Base-by-base conservation (phyloP, 2,329 filamentous ascomycete genomes). In the Stagonosporopsis cucurbitacearum region DNA sequence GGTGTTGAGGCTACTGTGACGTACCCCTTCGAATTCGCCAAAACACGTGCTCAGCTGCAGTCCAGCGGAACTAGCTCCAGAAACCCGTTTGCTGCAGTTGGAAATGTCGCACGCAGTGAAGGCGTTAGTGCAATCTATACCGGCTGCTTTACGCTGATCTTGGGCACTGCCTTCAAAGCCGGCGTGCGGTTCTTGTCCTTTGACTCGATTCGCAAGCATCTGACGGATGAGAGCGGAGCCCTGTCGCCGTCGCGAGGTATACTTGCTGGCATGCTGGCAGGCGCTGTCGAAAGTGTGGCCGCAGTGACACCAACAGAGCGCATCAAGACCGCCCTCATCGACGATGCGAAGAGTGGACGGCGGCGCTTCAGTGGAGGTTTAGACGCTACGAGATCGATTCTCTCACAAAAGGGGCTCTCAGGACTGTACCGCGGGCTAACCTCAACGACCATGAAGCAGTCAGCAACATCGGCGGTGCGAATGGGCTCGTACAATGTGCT, bases 1-100 rank as follows among this genome's bases (percentile, higher is more conserved):
- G 82, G 76, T 17, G 73, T 83, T 7, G 83, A 85, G 64, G 81
- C 82, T 5, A 75, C 78, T 3, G 71, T 78, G 17, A 85, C 83
- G 5, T 74, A 73, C 50, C 70, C 71, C 2, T 71, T 72, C 36
- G 69, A 73, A 54, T 73, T 68, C 46, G 69, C 69, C 44, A 74
- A 74, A 59, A 74, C 71, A 7, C 63, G 70, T 32, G 65, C 64
- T 5, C 72, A 73, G 41, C 55, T 74, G 23, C 62, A 62, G 49
- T 55, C 53, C 22, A 20, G 39, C 40, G 15, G 9, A 22, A 12
- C 4, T 37, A 1, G 51, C 47, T 39, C 40, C 39, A 13, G 50
- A 26, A 71, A 66, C 43, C 62, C 68, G 2, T 66, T 73, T 45
- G 54, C 62, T 4, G 55, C 67, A 13, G 55, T 73, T 20, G 47